A percentile compares a stretch with the other conserved stretches of the same genome.
Evolutionary conservation across 2,329 filamentous ascomycete genomes (phyloP).

Genomic region (Tolypocladium ophioglossoides): DNA sequence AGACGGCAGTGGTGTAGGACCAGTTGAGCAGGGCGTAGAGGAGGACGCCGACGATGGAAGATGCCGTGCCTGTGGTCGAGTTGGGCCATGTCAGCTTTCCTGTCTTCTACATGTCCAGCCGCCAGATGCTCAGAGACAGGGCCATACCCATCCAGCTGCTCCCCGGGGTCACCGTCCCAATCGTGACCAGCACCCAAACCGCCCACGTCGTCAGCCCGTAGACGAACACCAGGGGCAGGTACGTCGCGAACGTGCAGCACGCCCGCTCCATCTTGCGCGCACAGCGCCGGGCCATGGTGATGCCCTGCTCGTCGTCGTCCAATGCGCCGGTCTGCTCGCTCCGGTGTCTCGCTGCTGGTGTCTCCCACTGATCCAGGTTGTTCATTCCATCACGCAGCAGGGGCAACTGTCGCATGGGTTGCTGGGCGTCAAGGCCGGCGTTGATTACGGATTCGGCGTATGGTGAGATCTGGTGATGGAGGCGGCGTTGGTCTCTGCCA

Average conservation of each 20-base stretch:
- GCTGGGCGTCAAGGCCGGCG: neutral
- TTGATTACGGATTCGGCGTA: neutral
- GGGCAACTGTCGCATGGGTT: neutral
- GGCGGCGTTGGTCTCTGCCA: neutral
- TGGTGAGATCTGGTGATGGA: neutral
- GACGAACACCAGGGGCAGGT: constrained; percentile 82
- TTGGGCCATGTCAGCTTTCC: constrained; percentile 5
- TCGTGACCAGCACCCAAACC: constrained; percentile 71
- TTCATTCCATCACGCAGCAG: neutral
- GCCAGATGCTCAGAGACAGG: neutral
- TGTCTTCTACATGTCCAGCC: neutral
- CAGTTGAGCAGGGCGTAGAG: constrained; percentile 75
- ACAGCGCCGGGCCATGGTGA: constrained; percentile 47
- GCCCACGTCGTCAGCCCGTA: constrained; percentile 91
- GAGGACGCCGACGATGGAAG: constrained; percentile 53
- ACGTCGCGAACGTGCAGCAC: constrained; percentile 70
- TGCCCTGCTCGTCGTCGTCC: constrained; percentile 7
- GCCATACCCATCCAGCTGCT: constrained; percentile 45
- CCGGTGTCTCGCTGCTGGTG: neutral
- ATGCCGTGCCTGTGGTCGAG: constrained; percentile 32
- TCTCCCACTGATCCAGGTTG: neutral
- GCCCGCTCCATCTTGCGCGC: constrained; percentile 66
- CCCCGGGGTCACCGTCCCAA: constrained; percentile 48
- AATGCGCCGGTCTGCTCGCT: constrained; percentile 2
- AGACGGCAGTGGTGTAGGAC: constrained; percentile 88